phyloP scores from a whole-genome alignment of 2,329 filamentous ascomycete genomes.

The Penicillium brasilianum region DNA sequence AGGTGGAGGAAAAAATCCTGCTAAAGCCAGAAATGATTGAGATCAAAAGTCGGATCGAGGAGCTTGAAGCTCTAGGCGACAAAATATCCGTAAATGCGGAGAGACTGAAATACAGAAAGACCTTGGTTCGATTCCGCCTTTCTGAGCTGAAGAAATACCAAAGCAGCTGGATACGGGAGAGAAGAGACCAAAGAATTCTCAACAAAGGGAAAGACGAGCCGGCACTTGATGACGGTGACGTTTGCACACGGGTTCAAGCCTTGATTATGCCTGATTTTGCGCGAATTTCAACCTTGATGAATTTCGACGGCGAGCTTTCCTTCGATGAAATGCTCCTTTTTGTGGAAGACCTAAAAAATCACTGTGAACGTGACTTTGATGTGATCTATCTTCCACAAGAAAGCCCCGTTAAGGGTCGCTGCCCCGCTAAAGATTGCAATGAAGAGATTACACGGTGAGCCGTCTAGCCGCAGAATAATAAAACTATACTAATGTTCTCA shows the following conservation, averaged over 20 bases:
- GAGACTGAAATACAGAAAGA: slow-evolving; percentile 24
- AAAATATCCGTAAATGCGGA: slow-evolving; percentile 12
- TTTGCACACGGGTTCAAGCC: slow-evolving; percentile 21
- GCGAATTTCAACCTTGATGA: slow-evolving; percentile 21
- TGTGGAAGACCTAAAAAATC: slow-evolving; percentile 17
- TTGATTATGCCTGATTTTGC: slow-evolving; percentile 27
- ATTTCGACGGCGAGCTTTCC: slow-evolving; percentile 17
- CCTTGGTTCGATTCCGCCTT: slow-evolving; percentile 16
- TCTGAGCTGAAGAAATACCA: slow-evolving; percentile 22
- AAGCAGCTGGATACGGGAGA: slow-evolving; percentile 23
- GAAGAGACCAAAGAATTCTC: slow-evolving; percentile 24
- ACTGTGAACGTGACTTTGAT: slow-evolving; percentile 22
- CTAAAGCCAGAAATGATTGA: slow-evolving; percentile 16
- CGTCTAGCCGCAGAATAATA: neutral
- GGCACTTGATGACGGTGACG: slow-evolving; percentile 10
- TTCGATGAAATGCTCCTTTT: slow-evolving; percentile 27
- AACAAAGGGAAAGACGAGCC: slow-evolving; percentile 20
- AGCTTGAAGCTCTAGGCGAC: slow-evolving; percentile 13
- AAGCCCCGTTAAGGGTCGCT: slow-evolving; percentile 17
- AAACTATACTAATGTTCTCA: slow-evolving; percentile 15
- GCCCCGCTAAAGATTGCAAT: slow-evolving; percentile 14
- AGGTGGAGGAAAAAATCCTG: slow-evolving; percentile 23
- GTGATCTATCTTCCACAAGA: slow-evolving; percentile 26
- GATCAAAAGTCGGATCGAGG: slow-evolving; percentile 17
- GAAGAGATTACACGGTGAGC: slow-evolving; percentile 22